Evolutionary conservation across 2,329 filamentous ascomycete genomes (phyloP), one percentile per base, ranked within the genome.

Genomic region (Helotiales sp.): DNA sequence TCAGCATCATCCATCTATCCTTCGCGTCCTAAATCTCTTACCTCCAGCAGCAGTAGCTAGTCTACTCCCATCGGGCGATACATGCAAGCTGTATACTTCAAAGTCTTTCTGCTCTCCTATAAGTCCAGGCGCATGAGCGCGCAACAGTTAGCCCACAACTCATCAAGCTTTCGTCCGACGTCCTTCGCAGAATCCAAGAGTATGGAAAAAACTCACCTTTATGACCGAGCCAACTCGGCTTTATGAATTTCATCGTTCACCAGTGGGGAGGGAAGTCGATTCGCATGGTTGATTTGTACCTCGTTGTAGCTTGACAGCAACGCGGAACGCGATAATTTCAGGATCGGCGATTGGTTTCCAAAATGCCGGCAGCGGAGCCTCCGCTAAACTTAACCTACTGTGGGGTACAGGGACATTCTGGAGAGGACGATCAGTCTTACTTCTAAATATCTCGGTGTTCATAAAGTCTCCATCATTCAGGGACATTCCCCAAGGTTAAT

Each of bases 1-100:
- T 68, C 64, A 70, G 63, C 59, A 52, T 55, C 60, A 52, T 48
- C 34, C 22, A 30, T 44, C 17, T n/a, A 52, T 27, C 33, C 42
- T 53, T n/a, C 15, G 12, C 25, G 30, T 27, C 9, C 25, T 29
- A 9, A 42, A 38, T 15, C 29, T 17, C 85, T 74, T 78, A 92
- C 89, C 89, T 82, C 95, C 93, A 69, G 93, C 95, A 61, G 93
- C 95, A 19, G 95, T 98, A 49, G 93, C 95, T 57, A 99, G 83
- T 64, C 95, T 86, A 71, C 86, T 88, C 65, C 93, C 95, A 77
- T 99, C 95, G 13, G 95, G 91, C 27, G 95, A 99, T 64, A 99
- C 87, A 80, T 98, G 91, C 74, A 93, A 98, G 77, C 91, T 96
- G 79, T 98, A 99, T 65, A 98, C 93, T 76, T 99, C 95, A 72